Base-by-base conservation (phyloP, 495 filamentous ascomycete species). In the Daldinia loculata region DNA sequence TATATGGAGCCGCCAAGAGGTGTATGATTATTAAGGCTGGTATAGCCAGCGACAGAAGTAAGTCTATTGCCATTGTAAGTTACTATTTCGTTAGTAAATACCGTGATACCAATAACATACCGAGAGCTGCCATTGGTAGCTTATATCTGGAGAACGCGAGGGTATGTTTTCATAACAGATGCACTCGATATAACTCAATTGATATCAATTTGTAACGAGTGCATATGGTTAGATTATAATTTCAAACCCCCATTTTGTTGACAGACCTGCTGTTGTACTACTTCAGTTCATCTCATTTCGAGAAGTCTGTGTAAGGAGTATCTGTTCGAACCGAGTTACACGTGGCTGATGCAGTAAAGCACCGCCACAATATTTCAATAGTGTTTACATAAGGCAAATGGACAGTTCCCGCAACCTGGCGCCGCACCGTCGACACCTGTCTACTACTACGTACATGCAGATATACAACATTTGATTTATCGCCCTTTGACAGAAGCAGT, bases 1-100 rank as follows among this genome's bases (percentile, higher is more conserved):
- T 98, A 82, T 95, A 98, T 1, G 95, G 96, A 15, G 96, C 89
- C 8, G 87, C 79, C 61, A 89, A 66, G 56, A 97, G 87, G 78
- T 99, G 95, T 27, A 93, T 56, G 19, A 94, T 76, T 69, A 97
- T 87, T 38, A 93, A 77, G 2, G 77, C 69, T 2, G 91, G 90
- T 63, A 97, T 86, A 30, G 87, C 79, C 63, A 86, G 76, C 15
- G 79, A 81, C 43, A 90, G 81, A 34, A 87, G 66, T 17, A 76
- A 48, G 68, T 90, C 88, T 91, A 64, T 38, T 15, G 17, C 41
- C 3, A 61, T 26, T 65, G 56, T 76, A 56, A 72, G 58, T 22
- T 45, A 41, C 3, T 27, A 15, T 14, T 43, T 62, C n/a, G 41
- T 4, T 11, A 58, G 41, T 6, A 29, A 19, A 30, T 38, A 38